phyloP scores from a whole-genome alignment of 192 early-diverging fungal genomes.

The Chytriomyces confervae region DNA sequence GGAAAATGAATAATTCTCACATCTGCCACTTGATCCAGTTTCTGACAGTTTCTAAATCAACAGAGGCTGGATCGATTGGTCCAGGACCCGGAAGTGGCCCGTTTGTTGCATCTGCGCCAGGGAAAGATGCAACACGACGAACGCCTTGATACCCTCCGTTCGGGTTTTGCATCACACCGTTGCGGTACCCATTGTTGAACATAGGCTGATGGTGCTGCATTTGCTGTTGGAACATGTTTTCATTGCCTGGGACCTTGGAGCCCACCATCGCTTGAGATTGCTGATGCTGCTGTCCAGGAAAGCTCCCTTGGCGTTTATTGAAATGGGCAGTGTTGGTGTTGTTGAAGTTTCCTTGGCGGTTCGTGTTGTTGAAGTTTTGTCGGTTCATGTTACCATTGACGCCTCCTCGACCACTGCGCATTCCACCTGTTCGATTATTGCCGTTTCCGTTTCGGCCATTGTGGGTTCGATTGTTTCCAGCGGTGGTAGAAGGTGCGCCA shows the following conservation, averaged over 20 bases:
- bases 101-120: not conserved
- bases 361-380: constrained; percentile 10
- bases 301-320: not conserved
- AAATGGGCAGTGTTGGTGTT: not conserved
- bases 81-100: constrained; percentile 17
- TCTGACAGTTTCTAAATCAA: constrained; percentile 49
- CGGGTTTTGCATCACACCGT: not conserved
- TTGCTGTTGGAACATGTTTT: not conserved
- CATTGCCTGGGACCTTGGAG: not conserved
- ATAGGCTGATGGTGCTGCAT: not conserved
- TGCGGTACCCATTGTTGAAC: not conserved
- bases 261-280: not conserved
- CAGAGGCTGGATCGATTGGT: constrained; percentile 31
- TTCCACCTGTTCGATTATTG: not conserved
- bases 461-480: not conserved
- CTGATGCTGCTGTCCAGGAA: constrained; percentile 6
- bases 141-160: not conserved
- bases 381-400: not conserved
- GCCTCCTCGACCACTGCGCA: not conserved
- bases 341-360: constrained; percentile 9
- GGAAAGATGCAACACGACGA: not conserved
- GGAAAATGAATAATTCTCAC: constrained; percentile 30
- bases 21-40: constrained; percentile 54
- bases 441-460: not conserved
- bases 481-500: not conserved